Evolutionary conservation across 768 basidiomycete species (phyloP).

Genomic region (Chlorophyllum brunneum): DNA sequence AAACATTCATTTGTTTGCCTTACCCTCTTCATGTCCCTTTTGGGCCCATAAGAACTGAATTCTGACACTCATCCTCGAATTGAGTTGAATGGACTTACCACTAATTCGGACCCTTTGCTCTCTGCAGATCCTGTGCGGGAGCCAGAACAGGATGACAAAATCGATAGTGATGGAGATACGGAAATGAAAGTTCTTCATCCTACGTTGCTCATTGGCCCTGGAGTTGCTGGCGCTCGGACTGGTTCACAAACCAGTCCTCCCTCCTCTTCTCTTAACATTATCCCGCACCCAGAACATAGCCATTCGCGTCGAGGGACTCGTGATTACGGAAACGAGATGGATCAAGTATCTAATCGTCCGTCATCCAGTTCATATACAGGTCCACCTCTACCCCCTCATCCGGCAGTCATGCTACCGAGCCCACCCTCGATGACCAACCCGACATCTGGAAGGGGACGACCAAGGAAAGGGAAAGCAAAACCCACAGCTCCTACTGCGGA

Average conservation of each 20-base stretch:
- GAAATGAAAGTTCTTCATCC: constrained; percentile 1
- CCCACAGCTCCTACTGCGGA: not conserved
- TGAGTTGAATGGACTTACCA: not conserved
- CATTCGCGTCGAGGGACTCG: not conserved
- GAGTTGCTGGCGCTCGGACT: not conserved
- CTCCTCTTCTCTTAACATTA: not conserved
- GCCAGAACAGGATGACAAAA: not conserved
- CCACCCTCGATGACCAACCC: not conserved
- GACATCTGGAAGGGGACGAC: not conserved
- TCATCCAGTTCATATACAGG: not conserved
- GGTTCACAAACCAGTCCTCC: not conserved
- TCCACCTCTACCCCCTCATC: not conserved
- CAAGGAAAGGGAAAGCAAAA: constrained; percentile 1
- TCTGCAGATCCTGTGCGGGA: not conserved
- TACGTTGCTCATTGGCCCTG: constrained; percentile 6
- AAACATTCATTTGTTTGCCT: not conserved
- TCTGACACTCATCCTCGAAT: not conserved
- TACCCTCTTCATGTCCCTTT: not conserved
- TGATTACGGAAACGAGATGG: not conserved
- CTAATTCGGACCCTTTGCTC: not conserved
- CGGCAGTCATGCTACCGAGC: not conserved
- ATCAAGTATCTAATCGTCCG: not conserved
- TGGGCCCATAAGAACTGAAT: not conserved
- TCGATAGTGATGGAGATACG: constrained; percentile 3
- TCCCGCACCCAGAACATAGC: not conserved